Percentiles rank a stretch among this genome's conserved stretches.
phyloP scores from a whole-genome alignment of 2,329 filamentous ascomycete species.

The Arthrinium phaeospermum region DNA sequence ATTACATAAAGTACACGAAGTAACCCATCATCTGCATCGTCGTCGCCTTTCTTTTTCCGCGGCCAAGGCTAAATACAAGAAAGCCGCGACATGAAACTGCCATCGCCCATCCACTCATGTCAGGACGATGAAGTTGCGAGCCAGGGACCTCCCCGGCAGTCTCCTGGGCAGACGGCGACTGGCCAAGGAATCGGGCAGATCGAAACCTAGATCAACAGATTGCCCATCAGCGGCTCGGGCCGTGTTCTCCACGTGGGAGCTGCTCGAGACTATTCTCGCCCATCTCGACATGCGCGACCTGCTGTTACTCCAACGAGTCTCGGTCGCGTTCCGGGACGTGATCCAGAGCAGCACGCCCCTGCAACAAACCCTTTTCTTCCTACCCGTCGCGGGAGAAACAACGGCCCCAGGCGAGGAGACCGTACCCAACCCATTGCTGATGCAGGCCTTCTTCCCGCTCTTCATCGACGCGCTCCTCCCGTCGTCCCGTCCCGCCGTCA shows the following conservation, averaged over 20 bases:
- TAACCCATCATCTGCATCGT: not conserved
- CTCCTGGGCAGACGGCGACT: not conserved
- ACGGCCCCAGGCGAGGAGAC: not conserved
- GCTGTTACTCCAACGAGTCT: not conserved
- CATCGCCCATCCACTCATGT: too few species aligned
- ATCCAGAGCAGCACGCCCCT: not conserved
- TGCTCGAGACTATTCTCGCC: not conserved
- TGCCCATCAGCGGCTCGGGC: not conserved
- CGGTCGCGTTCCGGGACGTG: not conserved
- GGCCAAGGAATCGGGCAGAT: not conserved
- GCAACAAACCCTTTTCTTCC: not conserved
- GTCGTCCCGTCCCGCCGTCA: too few species aligned
- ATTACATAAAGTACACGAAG: not conserved
- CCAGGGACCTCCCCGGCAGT: not conserved
- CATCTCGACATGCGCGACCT: not conserved
- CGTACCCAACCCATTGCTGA: not conserved
- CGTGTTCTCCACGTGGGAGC: not conserved
- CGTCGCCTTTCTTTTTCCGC: too few species aligned
- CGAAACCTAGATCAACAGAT: not conserved
- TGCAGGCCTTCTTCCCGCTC: not conserved
- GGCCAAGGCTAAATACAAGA: too few species aligned
- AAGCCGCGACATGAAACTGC: not conserved
- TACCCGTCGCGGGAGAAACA: not conserved
- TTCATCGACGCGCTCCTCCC: not conserved
- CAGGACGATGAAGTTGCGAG: not conserved